Conservation (phyloP, 495 filamentous ascomycete species). For the Cairneyella variabilis region DNA sequence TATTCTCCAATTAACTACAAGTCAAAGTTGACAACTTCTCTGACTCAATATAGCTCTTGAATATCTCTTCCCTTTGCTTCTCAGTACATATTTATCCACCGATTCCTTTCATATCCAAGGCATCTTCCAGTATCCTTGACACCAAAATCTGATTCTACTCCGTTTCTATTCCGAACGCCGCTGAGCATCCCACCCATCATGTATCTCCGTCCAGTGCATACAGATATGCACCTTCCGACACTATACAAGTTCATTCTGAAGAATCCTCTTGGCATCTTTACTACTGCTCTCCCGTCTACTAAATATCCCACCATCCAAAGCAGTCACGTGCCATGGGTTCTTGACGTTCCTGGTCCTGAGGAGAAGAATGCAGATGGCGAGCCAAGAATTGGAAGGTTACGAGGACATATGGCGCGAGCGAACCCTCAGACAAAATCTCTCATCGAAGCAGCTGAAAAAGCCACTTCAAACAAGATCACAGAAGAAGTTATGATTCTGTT, state of each 20-base stretch:
- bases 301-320: constrained; percentile 43
- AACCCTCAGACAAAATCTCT: constrained; percentile 56
- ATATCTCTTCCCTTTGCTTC: too few relatives aligned
- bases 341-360: constrained; percentile 34
- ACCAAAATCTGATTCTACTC: not conserved
- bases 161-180: too few relatives aligned
- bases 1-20: too few relatives aligned
- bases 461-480: constrained; percentile 22
- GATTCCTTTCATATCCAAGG: too few relatives aligned
- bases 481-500: constrained; percentile 51
- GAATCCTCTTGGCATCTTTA: constrained; percentile 53
- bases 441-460: constrained; percentile 34
- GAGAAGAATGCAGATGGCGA: constrained; percentile 25
- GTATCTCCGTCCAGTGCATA: constrained; percentile 47
- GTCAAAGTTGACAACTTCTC: too few relatives aligned
- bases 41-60: too few relatives aligned
- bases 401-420: constrained; percentile 51
- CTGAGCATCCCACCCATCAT: constrained; percentile 30
- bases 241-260: constrained; percentile 46
- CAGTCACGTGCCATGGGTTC: constrained; percentile 54
- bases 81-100: too few relatives aligned
- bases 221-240: constrained; percentile 34
- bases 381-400: constrained; percentile 33
- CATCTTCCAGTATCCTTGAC: not conserved
- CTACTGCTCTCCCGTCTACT: constrained; percentile 45